Evolutionary conservation across 208 protist genomes (phyloP), one percentile per base, ranked within the genome.

Genomic region (Trypanosoma brucei): DNA sequence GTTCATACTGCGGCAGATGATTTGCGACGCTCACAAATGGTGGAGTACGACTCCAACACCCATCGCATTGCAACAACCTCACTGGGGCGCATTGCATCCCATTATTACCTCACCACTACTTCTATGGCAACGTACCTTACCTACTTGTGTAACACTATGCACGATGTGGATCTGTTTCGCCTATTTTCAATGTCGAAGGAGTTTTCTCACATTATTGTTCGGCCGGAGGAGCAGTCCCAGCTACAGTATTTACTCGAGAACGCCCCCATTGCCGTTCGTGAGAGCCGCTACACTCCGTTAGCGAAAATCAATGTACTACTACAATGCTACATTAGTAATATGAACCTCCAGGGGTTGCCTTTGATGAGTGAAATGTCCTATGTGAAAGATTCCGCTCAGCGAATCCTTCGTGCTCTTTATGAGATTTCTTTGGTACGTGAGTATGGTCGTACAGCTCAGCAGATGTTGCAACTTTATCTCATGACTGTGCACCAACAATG

Each of bases 331-430:
- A 99, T 99, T 65, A 99, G 97, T 42, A 81, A 90, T 60, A 90
- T 99, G 53, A 78, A 71, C 33, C 74, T 99, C 1, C 93, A 98
- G n/a, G 98, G 98, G 4, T 97, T 99, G 77, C 95, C 98, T 5
- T 83, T 99, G 44, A 85, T 98, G 65, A 91, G 98, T 14, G 99
- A 99, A 84, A 98, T 99, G 81, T 94, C 98, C n/a, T 99, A 99
- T 81, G 90, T 99, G 54, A 98, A 97, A 44, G 98, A 99, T 75
- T 97, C 79, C 9, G 95, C 96, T 5, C 85, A 91, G 58, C 86
- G 93, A 58, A 93, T 97, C 35, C 66, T 94, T 65, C 79, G 95
- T 5, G 91, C 95, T 8, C 53, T 97, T 38, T 99, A 96, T 76
- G 98, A 99, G 68, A 98, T 99, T 48, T 82, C 85, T 36, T 60